phyloP scores from a whole-genome alignment of 805 yeast species.

The Nakazawaea siamensis region DNA sequence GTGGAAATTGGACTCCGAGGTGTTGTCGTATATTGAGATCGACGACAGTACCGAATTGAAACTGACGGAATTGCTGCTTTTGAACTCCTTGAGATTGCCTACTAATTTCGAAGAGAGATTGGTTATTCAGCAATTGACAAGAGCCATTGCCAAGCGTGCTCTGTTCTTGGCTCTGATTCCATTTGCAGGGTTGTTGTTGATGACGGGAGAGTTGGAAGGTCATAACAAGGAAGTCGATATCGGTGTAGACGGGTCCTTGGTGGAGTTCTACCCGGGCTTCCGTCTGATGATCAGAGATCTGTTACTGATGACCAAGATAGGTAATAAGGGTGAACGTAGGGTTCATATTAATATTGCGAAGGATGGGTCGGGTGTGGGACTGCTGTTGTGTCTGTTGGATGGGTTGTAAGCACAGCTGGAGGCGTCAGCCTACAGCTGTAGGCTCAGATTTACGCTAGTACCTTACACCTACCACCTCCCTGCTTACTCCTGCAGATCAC shows the following conservation, averaged over 20 bases:
- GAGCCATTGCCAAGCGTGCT: slow-evolving; percentile 81
- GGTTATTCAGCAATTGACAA: slow-evolving; percentile 64
- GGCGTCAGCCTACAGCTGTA: no score
- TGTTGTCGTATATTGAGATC: slow-evolving; percentile 77
- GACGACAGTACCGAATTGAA: slow-evolving; percentile 71
- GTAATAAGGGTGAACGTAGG: slow-evolving; percentile 67
- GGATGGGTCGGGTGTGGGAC: slow-evolving; percentile 97
- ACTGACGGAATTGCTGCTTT: slow-evolving; percentile 61
- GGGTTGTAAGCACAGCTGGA: background rate
- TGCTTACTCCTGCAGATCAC: no score
- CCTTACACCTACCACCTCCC: no score
- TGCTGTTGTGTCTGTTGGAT: slow-evolving; percentile 79
- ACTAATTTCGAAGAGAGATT: slow-evolving; percentile 65
- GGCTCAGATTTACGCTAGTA: no score
- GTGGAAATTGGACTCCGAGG: slow-evolving; percentile 74
- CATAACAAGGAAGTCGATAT: slow-evolving; percentile 75
- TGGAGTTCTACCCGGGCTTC: slow-evolving; percentile 90
- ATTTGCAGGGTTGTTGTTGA: slow-evolving; percentile 68
- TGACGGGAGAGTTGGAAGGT: slow-evolving; percentile 59
- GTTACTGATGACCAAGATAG: slow-evolving; percentile 57
- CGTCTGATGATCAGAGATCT: slow-evolving; percentile 77
- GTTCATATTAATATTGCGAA: slow-evolving; percentile 75
- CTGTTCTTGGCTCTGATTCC: slow-evolving; percentile 87
- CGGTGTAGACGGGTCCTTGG: slow-evolving; percentile 93
- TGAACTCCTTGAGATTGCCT: slow-evolving; percentile 60